Base-by-base conservation (phyloP, 306 rosid species). In the Sophora flavescens region DNA sequence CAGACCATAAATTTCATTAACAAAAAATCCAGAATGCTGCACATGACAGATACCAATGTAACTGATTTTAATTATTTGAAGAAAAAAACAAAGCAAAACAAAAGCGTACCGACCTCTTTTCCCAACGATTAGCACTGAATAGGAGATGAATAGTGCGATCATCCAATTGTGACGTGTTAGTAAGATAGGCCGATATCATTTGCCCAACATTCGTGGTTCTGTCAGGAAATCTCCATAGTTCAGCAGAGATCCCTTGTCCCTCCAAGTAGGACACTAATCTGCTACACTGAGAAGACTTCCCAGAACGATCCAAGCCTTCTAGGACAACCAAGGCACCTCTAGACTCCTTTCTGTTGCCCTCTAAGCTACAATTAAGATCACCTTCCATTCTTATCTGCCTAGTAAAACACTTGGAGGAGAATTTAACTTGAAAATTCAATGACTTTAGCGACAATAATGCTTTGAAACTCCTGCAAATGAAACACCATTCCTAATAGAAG, bases 91-190 rank as follows among this genome's bases (percentile, higher is more conserved):
- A n/a, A n/a, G n/a, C n/a, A 32, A 54, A 50, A 50, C 36, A 52
- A 18, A 63, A 36, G 83, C 5, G 2, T 16, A 67, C 22, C 69
- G 84, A 95, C 97, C 97, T 92, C 78, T 89, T 95, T 82, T 95
- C 98, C 98, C 98, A 95, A 42, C 98, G 93, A 73, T 95, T 95
- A 45, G 98, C 97, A 63, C 97, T 95, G 66, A 95, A 95, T 75
- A 95, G 98, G 50, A 92, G 97, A 83, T 95, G 97, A 69, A 95
- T 81, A 2, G 97, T 78, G 63, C 18, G 97, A 80, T 95, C 99
- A 77, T 95, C 97, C 71, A 89, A 84, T 74, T 95, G 93, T 0
- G 99, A 95, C 52, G 91, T 48, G 50, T 92, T 92, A 12, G 86
- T 80, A 75, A 95, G 98, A 83, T 92, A 95, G 11, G 97, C 79